These are phyloP conservation scores for Diplotaxis tenuifolia DNA, from an alignment of 345 rosid species.

Conservation along the genomic window DNA sequence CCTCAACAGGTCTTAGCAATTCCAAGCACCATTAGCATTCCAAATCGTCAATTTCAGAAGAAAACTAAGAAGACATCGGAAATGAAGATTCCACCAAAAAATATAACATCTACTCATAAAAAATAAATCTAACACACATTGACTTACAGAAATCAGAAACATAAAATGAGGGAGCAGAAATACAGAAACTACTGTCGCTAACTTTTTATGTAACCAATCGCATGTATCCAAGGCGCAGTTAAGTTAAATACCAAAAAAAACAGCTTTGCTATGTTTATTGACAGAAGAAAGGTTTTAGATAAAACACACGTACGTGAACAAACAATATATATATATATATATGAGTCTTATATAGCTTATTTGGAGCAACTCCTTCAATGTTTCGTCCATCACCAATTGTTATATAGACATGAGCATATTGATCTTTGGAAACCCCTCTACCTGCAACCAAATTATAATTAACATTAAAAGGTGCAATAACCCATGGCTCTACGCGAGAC, in stretches of 20 bases:
- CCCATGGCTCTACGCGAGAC: too few relatives aligned
- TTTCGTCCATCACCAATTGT: too few relatives aligned
- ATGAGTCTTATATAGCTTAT: too few relatives aligned
- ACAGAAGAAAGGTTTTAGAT: background rate
- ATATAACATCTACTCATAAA: background rate
- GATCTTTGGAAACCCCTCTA: too few relatives aligned
- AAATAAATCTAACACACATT: constrained; percentile 5
- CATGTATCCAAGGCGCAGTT: background rate
- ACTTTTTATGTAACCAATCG: too few relatives aligned
- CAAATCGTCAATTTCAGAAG: constrained; percentile 2
- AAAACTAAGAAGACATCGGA: background rate
- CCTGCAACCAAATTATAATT: too few relatives aligned
- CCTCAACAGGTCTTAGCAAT: background rate
- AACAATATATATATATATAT: too few relatives aligned
- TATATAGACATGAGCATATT: too few relatives aligned
- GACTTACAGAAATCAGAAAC: background rate
- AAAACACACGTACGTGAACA: constrained; percentile 62
- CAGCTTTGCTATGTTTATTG: constrained; percentile 15
- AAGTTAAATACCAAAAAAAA: constrained; percentile 1
- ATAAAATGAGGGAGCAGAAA: background rate
- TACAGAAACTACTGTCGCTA: constrained; percentile 35
- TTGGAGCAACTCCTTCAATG: too few relatives aligned
- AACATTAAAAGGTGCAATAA: too few relatives aligned
- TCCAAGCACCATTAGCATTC: constrained; percentile 9
- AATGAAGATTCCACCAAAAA: constrained; percentile 2